Base-by-base conservation (phyloP, 805 yeast species). In the Saccharomycopsis selenospora region DNA sequence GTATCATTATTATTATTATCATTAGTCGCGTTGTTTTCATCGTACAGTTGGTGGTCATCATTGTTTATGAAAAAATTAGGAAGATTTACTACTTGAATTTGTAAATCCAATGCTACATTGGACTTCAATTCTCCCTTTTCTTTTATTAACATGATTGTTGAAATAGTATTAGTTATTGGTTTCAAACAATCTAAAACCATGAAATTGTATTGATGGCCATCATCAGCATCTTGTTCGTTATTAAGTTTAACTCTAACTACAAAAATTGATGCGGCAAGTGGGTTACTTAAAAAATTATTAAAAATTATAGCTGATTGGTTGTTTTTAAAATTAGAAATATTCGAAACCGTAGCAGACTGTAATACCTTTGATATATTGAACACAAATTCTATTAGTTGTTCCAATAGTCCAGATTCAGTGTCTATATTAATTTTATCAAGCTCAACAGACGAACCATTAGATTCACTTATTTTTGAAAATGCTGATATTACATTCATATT, bases 71-170 rank as follows among this genome's bases (percentile, higher is more conserved):
- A 1, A 61, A 55, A n/a, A 57, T 2, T 60, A 0, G 74, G 71
- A 4, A 70, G 49, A 43, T 63, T 62, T n/a, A 68, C 47, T 0
- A 62, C 59, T 24, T 65, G 68, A 2, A 70, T 36, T 46, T 69
- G 73, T 0, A 56, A 30, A 14, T 62, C 62, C 7, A 73, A 49
- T 0, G 68, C 51, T 0, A 36, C 40, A 0, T 51, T 44, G 0
- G 38, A 38, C 10, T 50, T 40, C 11, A 76, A 36, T 3, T 49
- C 55, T 0, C 72, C 73, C 28, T 62, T 66, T 17, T 64, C 69
- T 53, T 76, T 77, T 42, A 76, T 66, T n/a, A 76, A 48, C 8
- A 73, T 66, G 13, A 70, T 58, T 1, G 67, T 58, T 1, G 69
- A 58, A 14, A 46, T 42, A 22, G 7, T 55, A 55, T 8, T 45